These are phyloP conservation scores for Heterobasidion parviporum DNA, from an alignment of 1,284 basidiomycete genomes.

Conservation along the genomic window DNA sequence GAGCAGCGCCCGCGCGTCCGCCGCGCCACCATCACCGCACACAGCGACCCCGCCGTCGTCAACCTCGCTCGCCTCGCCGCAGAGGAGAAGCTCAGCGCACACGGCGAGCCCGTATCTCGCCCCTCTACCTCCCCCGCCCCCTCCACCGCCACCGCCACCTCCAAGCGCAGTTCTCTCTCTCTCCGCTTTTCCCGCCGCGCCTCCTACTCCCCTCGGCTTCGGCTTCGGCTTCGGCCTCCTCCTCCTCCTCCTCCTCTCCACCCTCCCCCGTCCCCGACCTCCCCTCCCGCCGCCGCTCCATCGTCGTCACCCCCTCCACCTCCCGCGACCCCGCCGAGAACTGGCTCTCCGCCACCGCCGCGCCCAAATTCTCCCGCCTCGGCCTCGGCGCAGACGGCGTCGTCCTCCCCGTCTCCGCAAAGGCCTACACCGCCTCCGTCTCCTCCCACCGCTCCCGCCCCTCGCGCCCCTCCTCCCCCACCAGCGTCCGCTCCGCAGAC, in stretches of 20 bases:
- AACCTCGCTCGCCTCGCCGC: neutral
- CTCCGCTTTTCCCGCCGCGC: neutral
- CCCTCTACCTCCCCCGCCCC: neutral
- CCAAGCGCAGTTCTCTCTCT: neutral
- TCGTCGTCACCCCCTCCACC: neutral
- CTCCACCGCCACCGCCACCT: neutral
- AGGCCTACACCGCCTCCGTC: neutral
- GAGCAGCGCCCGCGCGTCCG: neutral
- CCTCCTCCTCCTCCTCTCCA: neutral
- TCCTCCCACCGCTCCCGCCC: neutral
- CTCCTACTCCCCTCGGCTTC: neutral
- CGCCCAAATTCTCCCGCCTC: slow-evolving; percentile 36
- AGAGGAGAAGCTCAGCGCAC: neutral
- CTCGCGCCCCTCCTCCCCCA: neutral
- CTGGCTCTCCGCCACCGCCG: slow-evolving; percentile 32
- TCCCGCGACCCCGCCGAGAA: slow-evolving; percentile 11
- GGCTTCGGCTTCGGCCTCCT: neutral
- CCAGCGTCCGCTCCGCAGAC: slow-evolving; percentile 3
- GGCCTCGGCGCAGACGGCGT: slow-evolving; percentile 29
- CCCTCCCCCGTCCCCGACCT: slow-evolving; percentile 5
- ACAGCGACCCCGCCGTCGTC: slow-evolving; percentile 5
- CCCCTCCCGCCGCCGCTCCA: slow-evolving; percentile 14
- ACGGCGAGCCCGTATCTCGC: slow-evolving; percentile 1
- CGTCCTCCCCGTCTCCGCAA: slow-evolving; percentile 34
- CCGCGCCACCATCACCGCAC: slow-evolving; percentile 8